phyloP scores from a whole-genome alignment of 2,329 filamentous ascomycete genomes.

The Eutypella sp. region DNA sequence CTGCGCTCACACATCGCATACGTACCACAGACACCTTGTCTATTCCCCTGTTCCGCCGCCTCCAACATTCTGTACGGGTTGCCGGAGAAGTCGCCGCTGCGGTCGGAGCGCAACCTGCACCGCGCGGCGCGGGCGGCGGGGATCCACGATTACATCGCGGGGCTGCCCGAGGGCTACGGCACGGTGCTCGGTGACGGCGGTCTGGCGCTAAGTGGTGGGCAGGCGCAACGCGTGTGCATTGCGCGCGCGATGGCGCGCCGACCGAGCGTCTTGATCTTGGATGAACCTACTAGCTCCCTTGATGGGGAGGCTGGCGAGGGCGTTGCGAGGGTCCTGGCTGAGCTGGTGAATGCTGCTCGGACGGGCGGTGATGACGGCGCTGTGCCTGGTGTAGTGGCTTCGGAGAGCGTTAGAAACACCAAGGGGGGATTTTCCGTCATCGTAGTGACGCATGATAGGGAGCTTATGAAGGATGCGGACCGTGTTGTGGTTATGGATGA shows the following conservation, averaged over 20 bases:
- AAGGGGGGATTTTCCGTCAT: conserved; percentile 57
- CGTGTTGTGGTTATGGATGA: conserved; percentile 69
- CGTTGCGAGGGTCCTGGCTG: conserved; percentile 58
- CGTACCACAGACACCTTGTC: conserved; percentile 64
- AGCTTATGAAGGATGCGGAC: conserved; percentile 83
- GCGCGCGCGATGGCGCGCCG: conserved; percentile 70
- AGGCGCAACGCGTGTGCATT: conserved; percentile 76
- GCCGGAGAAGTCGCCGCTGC: conserved; percentile 45
- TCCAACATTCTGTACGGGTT: conserved; percentile 84
- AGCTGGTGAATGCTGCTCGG: conserved; percentile 45
- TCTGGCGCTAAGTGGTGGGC: conserved; percentile 69
- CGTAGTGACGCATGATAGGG: conserved; percentile 72
- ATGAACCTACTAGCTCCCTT: conserved; percentile 81
- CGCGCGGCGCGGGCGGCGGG: conserved; percentile 54
- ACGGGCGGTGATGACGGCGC: too few species aligned
- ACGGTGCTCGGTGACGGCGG: conserved; percentile 70
- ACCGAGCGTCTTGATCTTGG: conserved; percentile 71
- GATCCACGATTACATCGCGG: conserved; percentile 71
- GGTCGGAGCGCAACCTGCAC: conserved; percentile 39
- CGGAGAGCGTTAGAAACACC: not conserved
- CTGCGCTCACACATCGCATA: conserved; percentile 60
- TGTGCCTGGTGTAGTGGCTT: conserved; percentile 21
- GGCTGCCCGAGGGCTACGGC: conserved; percentile 64
- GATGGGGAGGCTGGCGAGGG: conserved; percentile 63
- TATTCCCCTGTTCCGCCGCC: conserved; percentile 73